Base-by-base conservation (phyloP, 805 yeast species). In the Metschnikowia reukaufii region DNA sequence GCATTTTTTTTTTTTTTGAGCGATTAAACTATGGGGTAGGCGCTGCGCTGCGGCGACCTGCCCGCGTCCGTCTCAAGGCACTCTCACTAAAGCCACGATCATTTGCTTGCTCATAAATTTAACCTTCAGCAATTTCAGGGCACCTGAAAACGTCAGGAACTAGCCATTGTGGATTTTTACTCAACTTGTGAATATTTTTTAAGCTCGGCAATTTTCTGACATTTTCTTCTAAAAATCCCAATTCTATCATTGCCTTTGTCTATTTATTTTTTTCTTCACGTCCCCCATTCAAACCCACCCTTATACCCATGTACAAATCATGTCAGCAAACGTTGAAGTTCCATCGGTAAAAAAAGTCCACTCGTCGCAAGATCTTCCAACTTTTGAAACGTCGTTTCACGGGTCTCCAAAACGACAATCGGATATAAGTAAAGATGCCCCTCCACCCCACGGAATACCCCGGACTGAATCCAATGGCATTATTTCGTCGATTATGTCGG, bases 401-500 rank as follows among this genome's bases (percentile, higher is more conserved):
- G 42, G 39, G 29, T 17, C 45, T 18, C 31, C 15, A 7, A 39
- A 44, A 6, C 13, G 6, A 5, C 33, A 33, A 12, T 37, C 42
- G 10, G 20, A 16, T 6, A 16, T 34, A 12, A 38, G 37, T 15
- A 36, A 35, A 29, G 36, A 35, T 16, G 13, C 40, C 7, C 27
- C 13, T 23, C 5, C 35, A 2, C 35, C 39, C 10, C 38, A 33
- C 17, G 42, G 34, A 12, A 25, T 45, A 17, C 44, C 44, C 5
- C 19, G 48, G n/a, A 36, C 43, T 29, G 57, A 51, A 32, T 48
- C 50, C 18, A 47, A 52, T 39, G 78, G 81, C 2, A 51, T 78
- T 12, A 54, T 78, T 1, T 71, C 78, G 1, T 60, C 80, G 1
- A 56, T 78, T 17, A 48, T 78, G 35, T 65, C 71, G 15, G 77